Base-by-base conservation (phyloP, 2,329 filamentous ascomycete species). In the Podosphaera xanthii region DNA sequence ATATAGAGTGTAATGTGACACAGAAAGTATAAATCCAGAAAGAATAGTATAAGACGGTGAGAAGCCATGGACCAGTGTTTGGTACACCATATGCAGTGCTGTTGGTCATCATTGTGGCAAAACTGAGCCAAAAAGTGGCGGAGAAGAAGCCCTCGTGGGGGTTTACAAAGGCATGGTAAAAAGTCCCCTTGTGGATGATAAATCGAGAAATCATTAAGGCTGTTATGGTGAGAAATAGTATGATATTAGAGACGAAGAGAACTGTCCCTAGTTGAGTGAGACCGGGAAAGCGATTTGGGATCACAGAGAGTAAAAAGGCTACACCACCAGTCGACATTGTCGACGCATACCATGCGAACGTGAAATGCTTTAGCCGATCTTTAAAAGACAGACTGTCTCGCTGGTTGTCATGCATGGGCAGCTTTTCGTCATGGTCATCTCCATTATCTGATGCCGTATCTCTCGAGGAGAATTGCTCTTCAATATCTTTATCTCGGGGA, bases 321-420 rank as follows among this genome's bases (percentile, higher is more conserved):
- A 89, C 70, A 0, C 83, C 83, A 40, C 85, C 85, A 0, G 83
- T 86, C 55, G 81, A 84, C 84, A 88, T 88, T 1, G 83, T 82
- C 38, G 81, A 73, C 1, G 83, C 84, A 70, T 83, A 90, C 83
- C 84, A 87, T 8, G 64, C 65, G 60, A 65, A 62, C 22, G 64
- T 67, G 42, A 66, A 65, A 57, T 66, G 65, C 49, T 65, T 61
- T 36, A 67, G 61, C 3, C 65, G 61, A 53, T 65, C 62, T 42
- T 64, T 57, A 30, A 64, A 48, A 2, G 60, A 60, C 4, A 66
- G 42, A 42, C 64, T 60, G 9, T 61, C 61, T 60, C 60, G 59
- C 22, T 60, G 53, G 0, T 50, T 62, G n/a, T 52, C 34, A 40
- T 61, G 62, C 7, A 3, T 10, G 12, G 30, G 30, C 12, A 31